Base-by-base conservation (phyloP, 1,284 basidiomycete species). In the Ceratobasidium sp. region DNA sequence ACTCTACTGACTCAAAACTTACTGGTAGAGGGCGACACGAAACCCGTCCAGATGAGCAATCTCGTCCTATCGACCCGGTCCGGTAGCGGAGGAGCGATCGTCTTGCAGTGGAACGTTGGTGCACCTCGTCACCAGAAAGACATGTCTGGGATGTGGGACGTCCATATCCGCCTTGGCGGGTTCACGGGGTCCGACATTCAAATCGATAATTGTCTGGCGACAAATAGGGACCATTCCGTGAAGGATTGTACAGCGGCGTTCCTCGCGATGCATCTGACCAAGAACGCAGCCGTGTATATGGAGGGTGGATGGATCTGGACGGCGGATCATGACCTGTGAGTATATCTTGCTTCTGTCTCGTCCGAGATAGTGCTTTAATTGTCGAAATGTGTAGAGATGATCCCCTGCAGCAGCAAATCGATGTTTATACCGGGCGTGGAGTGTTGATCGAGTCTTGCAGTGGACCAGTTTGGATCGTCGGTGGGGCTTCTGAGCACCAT, bases 301-400 rank as follows among this genome's bases (percentile, higher is more conserved):
- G 82, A 81, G 75, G 91, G 90, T 57, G 89, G 89, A 13, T 94
- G 93, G 93, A 86, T 93, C 7, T 96, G 94, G 94, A 87, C 90
- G 33, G 93, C 93, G 4, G 93, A 95, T 81, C 94, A 95, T 80
- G 82, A 84, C 62, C 82, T 86, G 78, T 68, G 23, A 46, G 73
- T 57, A 12, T 10, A 1, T 42, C 4, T 33, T 17, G 5, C n/a
- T 42, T 56, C 7, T 44, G 61, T 20, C 20, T n/a, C 17, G 2
- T 15, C 28, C 15, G 52, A 20, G 26, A 10, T 62, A 20, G 20
- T 15, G 13, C 17, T 13, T 46, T 50, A 44, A 85, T n/a, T 10
- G n/a, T 40, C 26, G 38, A n/a, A 10, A 3, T 52, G 6, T 26
- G 17, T 48, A 74, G 71, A 1, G 71, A 74, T 28, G 71, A 74